phyloP scores from a whole-genome alignment of 2,329 filamentous ascomycete genomes.

The Aspergillus carbonarius region DNA sequence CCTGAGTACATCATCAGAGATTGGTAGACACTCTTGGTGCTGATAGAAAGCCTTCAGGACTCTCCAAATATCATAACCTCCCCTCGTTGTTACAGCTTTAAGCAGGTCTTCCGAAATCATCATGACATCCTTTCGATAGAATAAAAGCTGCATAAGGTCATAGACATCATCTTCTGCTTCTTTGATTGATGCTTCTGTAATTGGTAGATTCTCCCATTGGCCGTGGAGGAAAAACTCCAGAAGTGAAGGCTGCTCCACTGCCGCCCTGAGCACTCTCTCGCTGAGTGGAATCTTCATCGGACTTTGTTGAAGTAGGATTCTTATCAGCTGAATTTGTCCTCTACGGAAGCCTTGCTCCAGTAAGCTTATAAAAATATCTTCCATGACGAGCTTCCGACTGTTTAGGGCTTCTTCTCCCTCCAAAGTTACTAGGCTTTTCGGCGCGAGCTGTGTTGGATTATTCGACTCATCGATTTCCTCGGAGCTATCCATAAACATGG shows the following conservation, averaged over 20 bases:
- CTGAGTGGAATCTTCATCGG: background rate
- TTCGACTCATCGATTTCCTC: too few relatives aligned
- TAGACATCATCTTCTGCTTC: background rate
- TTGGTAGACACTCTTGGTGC: background rate
- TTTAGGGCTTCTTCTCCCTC: background rate
- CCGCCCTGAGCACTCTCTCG: background rate
- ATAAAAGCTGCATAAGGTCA: background rate
- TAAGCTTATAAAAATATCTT: background rate
- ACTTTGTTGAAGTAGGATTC: background rate
- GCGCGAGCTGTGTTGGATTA: too few relatives aligned
- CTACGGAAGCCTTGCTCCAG: background rate
- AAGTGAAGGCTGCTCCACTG: background rate
- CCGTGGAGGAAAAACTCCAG: background rate
- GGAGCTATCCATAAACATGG: too few relatives aligned
- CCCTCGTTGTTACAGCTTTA: background rate
- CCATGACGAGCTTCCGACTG: background rate
- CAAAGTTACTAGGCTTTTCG: background rate
- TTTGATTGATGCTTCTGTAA: background rate
- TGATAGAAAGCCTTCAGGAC: background rate
- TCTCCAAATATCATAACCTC: too few relatives aligned
- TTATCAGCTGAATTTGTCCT: background rate
- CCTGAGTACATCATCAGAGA: background rate
- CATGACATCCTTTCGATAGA: background rate
- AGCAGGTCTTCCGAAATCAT: background rate
- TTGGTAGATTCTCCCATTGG: background rate